Evolutionary conservation across 495 filamentous ascomycete species (phyloP), one percentile per base, ranked within the genome.

Genomic region (Penicillium canescens): DNA sequence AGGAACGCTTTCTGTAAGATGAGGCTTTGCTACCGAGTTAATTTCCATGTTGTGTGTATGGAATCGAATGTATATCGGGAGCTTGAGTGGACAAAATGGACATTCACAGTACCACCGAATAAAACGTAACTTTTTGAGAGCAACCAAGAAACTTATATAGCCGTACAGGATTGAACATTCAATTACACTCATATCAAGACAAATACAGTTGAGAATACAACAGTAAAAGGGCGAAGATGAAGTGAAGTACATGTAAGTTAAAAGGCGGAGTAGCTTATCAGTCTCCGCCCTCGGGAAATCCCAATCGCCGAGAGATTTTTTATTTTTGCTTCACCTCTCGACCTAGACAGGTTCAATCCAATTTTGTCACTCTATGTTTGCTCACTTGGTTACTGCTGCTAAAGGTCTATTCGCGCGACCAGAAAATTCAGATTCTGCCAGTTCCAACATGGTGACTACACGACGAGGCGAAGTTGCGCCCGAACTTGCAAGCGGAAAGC

Each of bases 301-400:
- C 50, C 66, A 44, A 46, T 46, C 49, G 35, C 72, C 72, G 72
- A 67, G 39, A 41, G 59, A 62, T 60, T 73, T 68, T 65, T 68
- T 72, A 63, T 58, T 62, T 65, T 47, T 62, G 57, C 49, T 35
- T 55, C 55, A 66, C 57, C 52, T 52, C 45, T 42, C 21, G 46
- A 45, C 42, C 46, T 55, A 31, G 31, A 10, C 23, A 23, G 44
- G 42, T 20, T 36, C 18, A 36, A 35, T 21, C 51, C 50, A 31
- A 55, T 51, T 47, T 51, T 52, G 39, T 7, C 42, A 46, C 60
- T 70, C 64, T 75, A 76, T 78, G 75, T 73, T 78, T 52, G 65
- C 73, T 33, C 64, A 76, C 21, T n/a, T 78, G 47, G 66, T 76
- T 49, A 78, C 69, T 38, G 70, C 69, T 35, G 75, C 75, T 53